These are phyloP conservation scores for Annulohypoxylon moriforme DNA, from an alignment of 495 filamentous ascomycete genomes.

Conservation along the genomic window DNA sequence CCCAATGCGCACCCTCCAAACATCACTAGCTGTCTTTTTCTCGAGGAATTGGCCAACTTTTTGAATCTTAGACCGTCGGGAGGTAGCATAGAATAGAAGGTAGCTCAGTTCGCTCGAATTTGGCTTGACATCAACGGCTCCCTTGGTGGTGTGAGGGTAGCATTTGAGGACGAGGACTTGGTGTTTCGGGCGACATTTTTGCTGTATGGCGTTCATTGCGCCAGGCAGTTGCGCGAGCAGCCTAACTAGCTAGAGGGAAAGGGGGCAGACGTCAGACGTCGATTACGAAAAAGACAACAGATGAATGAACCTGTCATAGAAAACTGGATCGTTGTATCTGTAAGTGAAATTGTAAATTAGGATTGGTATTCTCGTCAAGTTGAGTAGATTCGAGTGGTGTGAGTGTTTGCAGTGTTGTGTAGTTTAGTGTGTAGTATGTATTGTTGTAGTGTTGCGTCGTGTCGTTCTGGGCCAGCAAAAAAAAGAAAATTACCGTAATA, in stretches of 20 bases:
- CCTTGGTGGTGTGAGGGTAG: conserved; percentile 90
- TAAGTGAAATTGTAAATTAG: neutral
- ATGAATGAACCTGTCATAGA: conserved; percentile 21
- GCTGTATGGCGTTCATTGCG: conserved; percentile 67
- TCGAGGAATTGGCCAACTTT: conserved; percentile 93
- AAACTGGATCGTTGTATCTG: neutral
- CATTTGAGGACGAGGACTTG: conserved; percentile 93
- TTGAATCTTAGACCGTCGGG: conserved; percentile 89
- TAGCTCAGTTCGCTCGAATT: conserved; percentile 96
- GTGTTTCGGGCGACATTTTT: conserved; percentile 84
- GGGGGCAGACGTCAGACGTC: conserved; percentile 21
- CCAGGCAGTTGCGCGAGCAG: conserved; percentile 36
- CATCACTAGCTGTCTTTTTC: conserved; percentile 88
- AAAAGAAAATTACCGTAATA: conserved; percentile 33
- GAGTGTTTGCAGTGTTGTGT: neutral
- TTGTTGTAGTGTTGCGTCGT: conserved; percentile 33
- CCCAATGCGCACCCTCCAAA: conserved; percentile 83
- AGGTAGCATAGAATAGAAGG: conserved; percentile 93
- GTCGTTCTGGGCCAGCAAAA: conserved; percentile 35
- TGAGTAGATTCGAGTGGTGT: neutral
- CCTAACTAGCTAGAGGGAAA: conserved; percentile 23
- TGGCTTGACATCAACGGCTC: conserved; percentile 87
- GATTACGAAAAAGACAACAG: conserved; percentile 1
- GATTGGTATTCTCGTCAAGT: neutral
- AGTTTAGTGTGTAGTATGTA: conserved; percentile 2